phyloP scores from a whole-genome alignment of 2,329 filamentous ascomycete species.

The Colletotrichum neosansevieriae region DNA sequence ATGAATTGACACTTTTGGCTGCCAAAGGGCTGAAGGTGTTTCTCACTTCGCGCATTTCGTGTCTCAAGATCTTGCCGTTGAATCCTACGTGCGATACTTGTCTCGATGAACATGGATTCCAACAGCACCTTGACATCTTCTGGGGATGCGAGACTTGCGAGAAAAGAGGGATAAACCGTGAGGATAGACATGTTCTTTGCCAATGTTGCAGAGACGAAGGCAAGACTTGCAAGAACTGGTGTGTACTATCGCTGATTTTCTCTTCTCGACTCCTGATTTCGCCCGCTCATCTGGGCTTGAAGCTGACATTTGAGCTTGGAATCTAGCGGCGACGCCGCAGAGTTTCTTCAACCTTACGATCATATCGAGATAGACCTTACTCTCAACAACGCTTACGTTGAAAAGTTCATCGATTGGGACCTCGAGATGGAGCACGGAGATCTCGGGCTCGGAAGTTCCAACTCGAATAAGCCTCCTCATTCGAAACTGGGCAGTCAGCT shows the following conservation, averaged over 20 bases:
- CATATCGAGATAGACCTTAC: conserved; percentile 18
- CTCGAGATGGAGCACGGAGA: conserved; percentile 16
- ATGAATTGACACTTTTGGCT: conserved; percentile 3
- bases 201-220: neutral
- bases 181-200: conserved; percentile 10
- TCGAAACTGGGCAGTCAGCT: conserved; percentile 16
- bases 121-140: neutral
- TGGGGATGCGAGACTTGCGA: conserved; percentile 11
- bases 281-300: neutral
- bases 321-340: conserved; percentile 1
- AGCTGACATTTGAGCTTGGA: neutral
- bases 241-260: neutral
- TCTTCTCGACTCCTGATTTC: no score
- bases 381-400: neutral
- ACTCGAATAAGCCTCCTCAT: neutral
- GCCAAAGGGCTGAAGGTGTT: conserved; percentile 17
- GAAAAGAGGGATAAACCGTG: neutral
- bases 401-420: conserved; percentile 12
- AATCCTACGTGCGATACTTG: conserved; percentile 9
- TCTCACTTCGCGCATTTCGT: conserved; percentile 14
- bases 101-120: neutral
- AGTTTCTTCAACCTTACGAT: conserved; percentile 24
- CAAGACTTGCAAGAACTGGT: conserved; percentile 12
- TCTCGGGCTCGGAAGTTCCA: neutral
- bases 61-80: neutral